Percentiles rank a stretch among this genome's conserved stretches.
Conservation (phyloP, 2,329 filamentous ascomycete genomes). For the Microcera coccophila region DNA sequence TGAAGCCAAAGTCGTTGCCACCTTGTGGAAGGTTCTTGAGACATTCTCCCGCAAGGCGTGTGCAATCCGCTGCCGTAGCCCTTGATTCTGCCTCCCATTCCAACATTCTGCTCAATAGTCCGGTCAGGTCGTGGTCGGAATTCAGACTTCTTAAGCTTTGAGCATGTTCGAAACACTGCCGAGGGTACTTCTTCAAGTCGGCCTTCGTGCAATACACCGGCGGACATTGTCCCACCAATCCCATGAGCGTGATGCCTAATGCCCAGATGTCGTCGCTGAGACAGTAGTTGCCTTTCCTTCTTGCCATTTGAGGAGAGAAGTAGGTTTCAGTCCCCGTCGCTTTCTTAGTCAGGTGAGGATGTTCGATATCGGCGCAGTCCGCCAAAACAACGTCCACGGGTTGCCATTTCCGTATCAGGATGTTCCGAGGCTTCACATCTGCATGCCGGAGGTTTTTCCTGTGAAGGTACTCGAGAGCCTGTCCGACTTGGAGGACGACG, state of each 20-base stretch:
- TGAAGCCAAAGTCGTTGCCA: not conserved
- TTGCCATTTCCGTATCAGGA: constrained; percentile 25
- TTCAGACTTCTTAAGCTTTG: constrained; percentile 23
- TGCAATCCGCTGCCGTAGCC: constrained; percentile 19
- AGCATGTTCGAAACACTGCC: constrained; percentile 22
- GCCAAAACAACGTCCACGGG: constrained; percentile 30
- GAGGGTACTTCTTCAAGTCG: constrained; percentile 21
- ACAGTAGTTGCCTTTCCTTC: constrained; percentile 16
- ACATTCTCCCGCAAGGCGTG: constrained; percentile 7
- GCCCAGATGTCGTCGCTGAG: constrained; percentile 34
- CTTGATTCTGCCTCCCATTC: constrained; percentile 16
- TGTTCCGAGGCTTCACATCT: constrained; percentile 33
- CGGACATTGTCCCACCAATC: constrained; percentile 30
- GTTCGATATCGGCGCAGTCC: constrained; percentile 31
- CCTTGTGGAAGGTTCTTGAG: not conserved
- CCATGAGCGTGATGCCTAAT: constrained; percentile 29
- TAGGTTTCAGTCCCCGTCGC: constrained; percentile 26
- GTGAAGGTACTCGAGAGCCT: constrained; percentile 29
- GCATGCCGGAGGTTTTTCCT: constrained; percentile 21
- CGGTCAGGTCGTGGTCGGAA: constrained; percentile 19
- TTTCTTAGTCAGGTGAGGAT: constrained; percentile 5
- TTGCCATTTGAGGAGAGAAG: constrained; percentile 30
- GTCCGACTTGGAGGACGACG: constrained; percentile 21
- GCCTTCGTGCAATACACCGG: constrained; percentile 9
- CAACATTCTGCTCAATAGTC: constrained; percentile 21